Evolutionary conservation across 2,329 filamentous ascomycete genomes (phyloP).

Genomic region (Sporothrix euskadiensis): DNA sequence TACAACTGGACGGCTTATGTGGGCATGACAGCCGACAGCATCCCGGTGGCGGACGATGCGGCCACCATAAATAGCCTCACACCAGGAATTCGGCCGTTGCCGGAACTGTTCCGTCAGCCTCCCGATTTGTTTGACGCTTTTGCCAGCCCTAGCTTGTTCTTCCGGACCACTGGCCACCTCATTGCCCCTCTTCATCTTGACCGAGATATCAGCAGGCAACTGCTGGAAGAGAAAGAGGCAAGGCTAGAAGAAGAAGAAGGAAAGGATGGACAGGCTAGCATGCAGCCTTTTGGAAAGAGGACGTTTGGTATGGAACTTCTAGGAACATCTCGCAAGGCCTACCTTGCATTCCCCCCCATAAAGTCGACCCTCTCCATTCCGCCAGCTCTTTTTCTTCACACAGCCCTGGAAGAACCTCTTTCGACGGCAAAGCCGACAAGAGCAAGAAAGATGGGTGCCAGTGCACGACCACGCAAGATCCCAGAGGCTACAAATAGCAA

Average conservation of each 20-base stretch:
- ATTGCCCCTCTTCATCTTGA: constrained; percentile 43
- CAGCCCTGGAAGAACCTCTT: constrained; percentile 37
- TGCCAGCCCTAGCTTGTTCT: constrained; percentile 59
- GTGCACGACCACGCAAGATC: background rate
- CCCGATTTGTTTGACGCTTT: constrained; percentile 60
- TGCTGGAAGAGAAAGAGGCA: constrained; percentile 13
- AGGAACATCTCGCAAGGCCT: constrained; percentile 44
- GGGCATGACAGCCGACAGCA: constrained; percentile 31
- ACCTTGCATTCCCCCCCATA: constrained; percentile 52
- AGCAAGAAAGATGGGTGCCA: background rate
- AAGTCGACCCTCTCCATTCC: constrained; percentile 53
- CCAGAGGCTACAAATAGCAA: constrained; percentile 33
- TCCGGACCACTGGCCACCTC: constrained; percentile 53
- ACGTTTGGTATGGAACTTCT: constrained; percentile 23
- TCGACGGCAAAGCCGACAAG: background rate
- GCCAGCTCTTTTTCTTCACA: constrained; percentile 51
- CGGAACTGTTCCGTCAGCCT: constrained; percentile 51
- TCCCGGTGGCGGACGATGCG: constrained; percentile 35
- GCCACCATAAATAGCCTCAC: constrained; percentile 42
- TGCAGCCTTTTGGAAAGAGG: constrained; percentile 11
- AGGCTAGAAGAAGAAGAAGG: background rate
- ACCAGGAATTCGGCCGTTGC: constrained; percentile 29
- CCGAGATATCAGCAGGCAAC: constrained; percentile 14
- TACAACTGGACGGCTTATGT: constrained; percentile 64
- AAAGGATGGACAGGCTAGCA: background rate